These are phyloP conservation scores for Brachypodium distachyon DNA, from an alignment of 202 grass and related monocot species.

Conservation along the genomic window DNA sequence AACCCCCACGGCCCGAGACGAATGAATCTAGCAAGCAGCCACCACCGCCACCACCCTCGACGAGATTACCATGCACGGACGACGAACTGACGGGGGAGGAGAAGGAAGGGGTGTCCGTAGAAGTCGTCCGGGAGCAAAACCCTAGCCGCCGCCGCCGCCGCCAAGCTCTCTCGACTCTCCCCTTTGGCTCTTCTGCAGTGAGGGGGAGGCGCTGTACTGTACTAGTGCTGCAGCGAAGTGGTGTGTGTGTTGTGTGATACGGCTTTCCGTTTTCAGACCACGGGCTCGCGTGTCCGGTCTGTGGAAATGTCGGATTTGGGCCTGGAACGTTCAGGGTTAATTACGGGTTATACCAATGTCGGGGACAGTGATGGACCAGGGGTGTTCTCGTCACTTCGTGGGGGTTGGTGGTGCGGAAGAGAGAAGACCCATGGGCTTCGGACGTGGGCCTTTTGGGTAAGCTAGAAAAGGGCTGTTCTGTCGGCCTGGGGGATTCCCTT, in stretches of 20 bases:
- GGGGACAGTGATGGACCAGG: neutral
- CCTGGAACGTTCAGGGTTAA: rapidly evolving
- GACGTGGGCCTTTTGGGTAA: too few species aligned
- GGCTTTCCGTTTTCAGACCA: neutral
- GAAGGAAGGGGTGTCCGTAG: neutral
- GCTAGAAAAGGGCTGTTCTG: too few species aligned
- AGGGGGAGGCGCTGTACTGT: neutral
- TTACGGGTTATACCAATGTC: neutral
- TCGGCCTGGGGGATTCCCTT: neutral
- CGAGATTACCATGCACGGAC: constrained; percentile 21
- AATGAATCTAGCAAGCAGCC: constrained; percentile 8
- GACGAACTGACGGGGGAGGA: neutral
- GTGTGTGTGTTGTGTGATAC: neutral
- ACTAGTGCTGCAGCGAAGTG: neutral
- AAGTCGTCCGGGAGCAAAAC: constrained; percentile 25
- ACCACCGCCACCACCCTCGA: neutral
- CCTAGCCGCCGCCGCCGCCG: constrained; percentile 29
- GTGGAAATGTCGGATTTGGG: neutral
- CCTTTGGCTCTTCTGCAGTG: neutral
- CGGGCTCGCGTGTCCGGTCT: rapidly evolving
- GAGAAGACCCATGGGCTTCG: neutral
- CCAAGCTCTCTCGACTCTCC: too few species aligned
- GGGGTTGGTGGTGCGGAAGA: neutral
- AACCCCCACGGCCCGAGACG: neutral
- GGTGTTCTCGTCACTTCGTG: neutral